A percentile compares a stretch with the other conserved stretches of the same genome.
Evolutionary conservation across 257 asterid genomes (phyloP).

Genomic region (Jaltomata sinuosa): DNA sequence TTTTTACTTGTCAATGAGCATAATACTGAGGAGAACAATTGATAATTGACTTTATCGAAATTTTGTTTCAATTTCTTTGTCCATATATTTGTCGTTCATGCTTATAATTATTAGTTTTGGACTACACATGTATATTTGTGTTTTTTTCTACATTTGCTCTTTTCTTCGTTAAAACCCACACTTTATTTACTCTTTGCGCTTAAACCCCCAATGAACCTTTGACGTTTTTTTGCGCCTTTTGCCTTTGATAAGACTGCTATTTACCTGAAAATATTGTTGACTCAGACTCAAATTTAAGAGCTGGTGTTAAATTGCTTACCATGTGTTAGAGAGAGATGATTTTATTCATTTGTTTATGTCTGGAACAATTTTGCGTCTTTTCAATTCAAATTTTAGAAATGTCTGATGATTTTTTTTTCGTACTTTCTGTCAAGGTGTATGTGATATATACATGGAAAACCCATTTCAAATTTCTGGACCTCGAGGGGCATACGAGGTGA

Average conservation of each 20-base stretch:
- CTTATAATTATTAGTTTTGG: neutral
- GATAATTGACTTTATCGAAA: neutral
- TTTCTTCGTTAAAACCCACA: too few species aligned
- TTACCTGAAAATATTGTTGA: neutral
- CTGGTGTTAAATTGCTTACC: neutral
- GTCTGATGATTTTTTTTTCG: neutral
- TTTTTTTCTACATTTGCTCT: too few species aligned
- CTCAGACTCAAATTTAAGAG: neutral
- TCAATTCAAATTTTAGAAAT: neutral
- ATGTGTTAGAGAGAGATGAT: neutral
- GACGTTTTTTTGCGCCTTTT: neutral
- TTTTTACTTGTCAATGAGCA: neutral
- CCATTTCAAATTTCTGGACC: slow-evolving; percentile 18
- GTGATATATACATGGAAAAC: slow-evolving; percentile 1
- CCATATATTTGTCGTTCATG: neutral
- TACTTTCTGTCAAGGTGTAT: neutral
- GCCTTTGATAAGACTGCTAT: neutral
- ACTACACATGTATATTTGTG: too few species aligned
- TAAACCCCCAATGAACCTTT: too few species aligned
- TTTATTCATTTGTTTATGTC: neutral
- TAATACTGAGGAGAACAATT: neutral
- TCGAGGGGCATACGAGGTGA: slow-evolving; percentile 6
- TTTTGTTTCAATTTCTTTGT: neutral
- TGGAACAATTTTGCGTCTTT: neutral
- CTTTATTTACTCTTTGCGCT: too few species aligned